Percentiles rank a stretch among this genome's conserved stretches.
Evolutionary conservation across 1,139 yeast species (phyloP).

Genomic region (Nakaseomyces kungkrabaensis): DNA sequence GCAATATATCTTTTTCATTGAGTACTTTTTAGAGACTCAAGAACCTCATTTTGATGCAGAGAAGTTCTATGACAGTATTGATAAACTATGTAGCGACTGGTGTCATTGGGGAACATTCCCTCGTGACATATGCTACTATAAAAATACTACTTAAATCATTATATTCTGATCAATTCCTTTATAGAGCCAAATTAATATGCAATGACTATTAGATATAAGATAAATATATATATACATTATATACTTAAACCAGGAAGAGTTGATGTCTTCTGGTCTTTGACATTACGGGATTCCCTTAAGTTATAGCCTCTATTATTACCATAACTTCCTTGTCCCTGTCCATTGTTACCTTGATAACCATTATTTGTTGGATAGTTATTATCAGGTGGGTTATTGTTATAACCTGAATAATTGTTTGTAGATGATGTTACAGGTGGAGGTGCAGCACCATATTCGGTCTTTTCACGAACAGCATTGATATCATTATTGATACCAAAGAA

Average conservation of each 20-base stretch:
- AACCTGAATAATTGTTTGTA: not conserved
- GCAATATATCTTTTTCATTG: slow-evolving; percentile 80
- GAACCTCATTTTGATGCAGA: slow-evolving; percentile 12
- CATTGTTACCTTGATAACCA: not conserved
- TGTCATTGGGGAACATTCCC: slow-evolving; percentile 34
- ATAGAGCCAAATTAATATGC: not conserved
- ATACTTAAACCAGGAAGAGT: slow-evolving; percentile 13
- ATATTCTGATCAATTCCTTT: not conserved
- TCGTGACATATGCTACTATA: slow-evolving; percentile 31
- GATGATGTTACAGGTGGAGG: slow-evolving; percentile 19
- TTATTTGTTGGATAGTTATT: not conserved
- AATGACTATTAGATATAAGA: too few relatives aligned
- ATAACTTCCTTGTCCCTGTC: not conserved
- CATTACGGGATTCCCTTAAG: not conserved
- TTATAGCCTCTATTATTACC: not conserved
- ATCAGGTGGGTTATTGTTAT: not conserved
- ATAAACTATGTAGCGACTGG: slow-evolving; percentile 25
- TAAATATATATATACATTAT: too few relatives aligned
- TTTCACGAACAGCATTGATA: slow-evolving; percentile 42
- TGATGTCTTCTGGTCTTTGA: slow-evolving; percentile 3
- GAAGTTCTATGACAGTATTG: slow-evolving; percentile 20
- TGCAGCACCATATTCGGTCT: slow-evolving; percentile 29
- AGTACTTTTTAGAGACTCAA: slow-evolving; percentile 31
- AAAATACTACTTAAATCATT: slow-evolving; percentile 1
- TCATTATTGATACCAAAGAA: slow-evolving; percentile 59